These are phyloP conservation scores for Pichia sp. DNA, from an alignment of 1,139 yeast genomes.

Conservation along the genomic window DNA sequence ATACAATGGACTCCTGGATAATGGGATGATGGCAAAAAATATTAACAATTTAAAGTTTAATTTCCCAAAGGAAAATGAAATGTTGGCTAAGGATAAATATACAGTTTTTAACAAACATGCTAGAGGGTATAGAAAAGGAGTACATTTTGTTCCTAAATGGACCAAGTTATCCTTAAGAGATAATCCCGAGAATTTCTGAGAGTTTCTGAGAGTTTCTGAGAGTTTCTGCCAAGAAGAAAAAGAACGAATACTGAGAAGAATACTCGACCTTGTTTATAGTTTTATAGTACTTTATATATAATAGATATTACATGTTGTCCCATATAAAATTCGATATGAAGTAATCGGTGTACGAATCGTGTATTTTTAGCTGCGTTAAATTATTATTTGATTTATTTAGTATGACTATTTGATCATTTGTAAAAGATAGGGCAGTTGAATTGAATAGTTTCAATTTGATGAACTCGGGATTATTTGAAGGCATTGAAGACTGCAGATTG, in stretches of 20 bases:
- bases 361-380: slow-evolving; percentile 48
- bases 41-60: slow-evolving; percentile 47
- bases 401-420: slow-evolving; percentile 42
- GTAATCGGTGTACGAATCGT: slow-evolving; percentile 50
- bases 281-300: not conserved
- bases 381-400: slow-evolving; percentile 43
- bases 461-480: not conserved
- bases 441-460: slow-evolving; percentile 36
- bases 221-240: no score
- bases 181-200: slow-evolving; percentile 69
- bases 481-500: slow-evolving; percentile 2
- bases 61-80: slow-evolving; percentile 74
- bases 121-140: slow-evolving; percentile 77
- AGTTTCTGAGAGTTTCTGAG: no score
- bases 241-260: no score
- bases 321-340: slow-evolving; percentile 65
- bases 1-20: slow-evolving; percentile 51
- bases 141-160: slow-evolving; percentile 86
- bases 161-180: slow-evolving; percentile 76
- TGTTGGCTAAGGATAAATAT: slow-evolving; percentile 79
- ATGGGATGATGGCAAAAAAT: slow-evolving; percentile 43
- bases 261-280: not conserved
- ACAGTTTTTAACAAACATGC: slow-evolving; percentile 74
- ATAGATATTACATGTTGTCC: slow-evolving; percentile 43
- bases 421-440: slow-evolving; percentile 36